Evolutionary conservation across 2,329 filamentous ascomycete genomes (phyloP).

Genomic region (Chalara sp.): DNA sequence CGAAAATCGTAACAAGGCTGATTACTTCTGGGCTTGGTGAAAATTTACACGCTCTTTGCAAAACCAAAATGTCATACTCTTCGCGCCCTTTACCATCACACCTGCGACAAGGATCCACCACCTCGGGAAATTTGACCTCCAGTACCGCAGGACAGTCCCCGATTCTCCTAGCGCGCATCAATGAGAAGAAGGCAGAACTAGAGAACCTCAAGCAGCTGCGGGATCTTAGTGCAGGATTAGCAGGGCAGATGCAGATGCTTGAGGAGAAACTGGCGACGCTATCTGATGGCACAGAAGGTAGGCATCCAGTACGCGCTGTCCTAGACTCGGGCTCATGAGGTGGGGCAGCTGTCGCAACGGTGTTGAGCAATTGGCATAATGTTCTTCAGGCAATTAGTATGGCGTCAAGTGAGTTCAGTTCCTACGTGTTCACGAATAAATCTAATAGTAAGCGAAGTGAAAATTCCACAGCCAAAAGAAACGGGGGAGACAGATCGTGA

Average conservation of each 20-base stretch:
- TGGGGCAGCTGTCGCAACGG: constrained; percentile 66
- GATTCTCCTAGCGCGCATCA: constrained; percentile 66
- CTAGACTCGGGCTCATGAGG: constrained; percentile 3
- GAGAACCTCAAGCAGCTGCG: constrained; percentile 72
- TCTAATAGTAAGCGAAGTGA: constrained; percentile 40
- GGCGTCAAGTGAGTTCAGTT: constrained; percentile 61
- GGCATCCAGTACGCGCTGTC: background rate
- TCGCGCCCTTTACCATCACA: constrained; percentile 57
- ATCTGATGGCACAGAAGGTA: constrained; percentile 76
- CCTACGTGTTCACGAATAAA: background rate
- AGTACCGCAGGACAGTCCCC: constrained; percentile 56
- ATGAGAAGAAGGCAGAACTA: constrained; percentile 79
- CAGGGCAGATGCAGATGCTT: constrained; percentile 74
- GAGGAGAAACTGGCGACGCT: constrained; percentile 73
- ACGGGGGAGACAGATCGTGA: constrained; percentile 19
- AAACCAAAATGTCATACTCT: constrained; percentile 44
- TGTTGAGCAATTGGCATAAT: constrained; percentile 82
- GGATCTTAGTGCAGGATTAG: constrained; percentile 71
- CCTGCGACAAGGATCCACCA: constrained; percentile 51
- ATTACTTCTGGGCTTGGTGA: too few species aligned
- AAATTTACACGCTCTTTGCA: background rate
- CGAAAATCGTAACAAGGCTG: too few species aligned
- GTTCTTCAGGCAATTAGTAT: constrained; percentile 79
- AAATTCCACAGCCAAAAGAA: constrained; percentile 56
- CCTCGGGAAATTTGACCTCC: constrained; percentile 37